Conservation (phyloP, 768 basidiomycete species). For the Leucosporidium scottii region DNA sequence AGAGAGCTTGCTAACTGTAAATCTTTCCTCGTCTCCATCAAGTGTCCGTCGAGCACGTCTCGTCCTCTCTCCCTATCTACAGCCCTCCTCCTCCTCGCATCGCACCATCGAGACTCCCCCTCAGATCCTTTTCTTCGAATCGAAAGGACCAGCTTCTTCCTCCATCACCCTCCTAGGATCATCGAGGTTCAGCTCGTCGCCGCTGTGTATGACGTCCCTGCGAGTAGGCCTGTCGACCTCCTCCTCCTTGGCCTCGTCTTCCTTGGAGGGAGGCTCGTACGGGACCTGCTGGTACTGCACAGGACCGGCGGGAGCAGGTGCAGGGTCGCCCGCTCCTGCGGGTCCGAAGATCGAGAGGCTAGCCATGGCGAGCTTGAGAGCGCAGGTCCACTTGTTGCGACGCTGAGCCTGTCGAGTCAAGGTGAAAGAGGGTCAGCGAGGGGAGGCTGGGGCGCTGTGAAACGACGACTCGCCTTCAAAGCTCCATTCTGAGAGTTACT, state of each 20-base stretch:
- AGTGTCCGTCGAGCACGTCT: no score
- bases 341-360: conserved; percentile 59
- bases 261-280: conserved; percentile 49
- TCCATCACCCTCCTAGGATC: background rate
- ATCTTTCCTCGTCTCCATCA: no score
- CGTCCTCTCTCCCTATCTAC: no score
- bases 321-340: conserved; percentile 40
- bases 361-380: conserved; percentile 64
- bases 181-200: background rate
- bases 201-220: background rate
- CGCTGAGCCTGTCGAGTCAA: conserved; percentile 54
- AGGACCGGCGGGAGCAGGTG: conserved; percentile 52
- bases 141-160: conserved; percentile 1
- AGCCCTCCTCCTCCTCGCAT: no score
- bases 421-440: conserved; percentile 45
- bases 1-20: no score
- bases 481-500: conserved; percentile 74
- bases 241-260: background rate
- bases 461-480: conserved; percentile 42
- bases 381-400: conserved; percentile 87
- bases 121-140: no score
- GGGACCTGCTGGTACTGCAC: conserved; percentile 64
- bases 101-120: no score
- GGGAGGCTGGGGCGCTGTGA: no score
- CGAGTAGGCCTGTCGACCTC: background rate